phyloP scores from a whole-genome alignment of 2,329 filamentous ascomycete species.

The Aspergillus novoparasiticus region DNA sequence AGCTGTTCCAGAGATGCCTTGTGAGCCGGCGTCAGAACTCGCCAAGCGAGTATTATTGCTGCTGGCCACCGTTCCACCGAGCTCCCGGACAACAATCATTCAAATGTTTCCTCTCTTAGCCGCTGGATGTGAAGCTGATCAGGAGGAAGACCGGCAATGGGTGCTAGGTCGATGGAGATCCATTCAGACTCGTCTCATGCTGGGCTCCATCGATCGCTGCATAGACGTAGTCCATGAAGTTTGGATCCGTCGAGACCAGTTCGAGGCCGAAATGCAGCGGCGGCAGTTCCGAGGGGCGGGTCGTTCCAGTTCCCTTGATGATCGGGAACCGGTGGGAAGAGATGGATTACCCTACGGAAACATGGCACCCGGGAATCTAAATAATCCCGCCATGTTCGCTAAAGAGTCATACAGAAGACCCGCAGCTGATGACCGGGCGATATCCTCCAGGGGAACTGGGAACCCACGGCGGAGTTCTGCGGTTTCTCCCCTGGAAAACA shows the following conservation, averaged over 20 bases:
- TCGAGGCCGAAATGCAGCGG: slow-evolving; percentile 45
- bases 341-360: slow-evolving; percentile 15
- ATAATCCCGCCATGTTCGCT: slow-evolving; percentile 12
- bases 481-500: slow-evolving; percentile 41
- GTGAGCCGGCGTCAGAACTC: slow-evolving; percentile 57
- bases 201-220: slow-evolving; percentile 69
- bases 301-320: slow-evolving; percentile 20
- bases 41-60: slow-evolving; percentile 64
- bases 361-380: neutral
- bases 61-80: slow-evolving; percentile 64
- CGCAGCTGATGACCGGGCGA: slow-evolving; percentile 9
- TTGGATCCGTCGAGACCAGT: slow-evolving; percentile 64
- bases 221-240: slow-evolving; percentile 67
- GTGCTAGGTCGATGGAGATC: slow-evolving; percentile 63
- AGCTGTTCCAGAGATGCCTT: slow-evolving; percentile 69
- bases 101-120: slow-evolving; percentile 71
- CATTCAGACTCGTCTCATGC: slow-evolving; percentile 64
- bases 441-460: slow-evolving; percentile 15
- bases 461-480: slow-evolving; percentile 32
- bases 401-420: slow-evolving; percentile 30
- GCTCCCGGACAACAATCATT: slow-evolving; percentile 65
- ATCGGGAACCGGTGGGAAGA: slow-evolving; percentile 16
- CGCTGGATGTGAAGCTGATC: slow-evolving; percentile 65
- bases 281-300: slow-evolving; percentile 31
- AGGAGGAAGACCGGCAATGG: slow-evolving; percentile 64